Evolutionary conservation across 1,139 yeast genomes (phyloP), one percentile per base, ranked within the genome.

Genomic region (Magnusiomyces tetraspermus): DNA sequence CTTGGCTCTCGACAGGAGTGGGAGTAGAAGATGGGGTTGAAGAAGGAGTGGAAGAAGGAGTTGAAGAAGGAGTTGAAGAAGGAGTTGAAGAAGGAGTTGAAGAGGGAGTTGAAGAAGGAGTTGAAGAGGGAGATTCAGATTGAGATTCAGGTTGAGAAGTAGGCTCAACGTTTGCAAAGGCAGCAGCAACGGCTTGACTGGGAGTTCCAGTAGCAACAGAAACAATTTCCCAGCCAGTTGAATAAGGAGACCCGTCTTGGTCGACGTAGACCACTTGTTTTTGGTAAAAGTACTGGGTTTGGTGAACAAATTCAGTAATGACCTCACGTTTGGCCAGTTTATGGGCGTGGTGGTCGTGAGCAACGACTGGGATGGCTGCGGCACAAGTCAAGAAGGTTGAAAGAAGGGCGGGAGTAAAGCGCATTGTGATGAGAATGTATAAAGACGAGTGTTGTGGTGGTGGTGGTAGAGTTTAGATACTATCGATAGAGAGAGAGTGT

Each of bases 31-130:
- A 33, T 11, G 58, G 42, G 33, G 58, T 37, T 41, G 58, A 41
- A 31, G 55, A 36, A 22, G 46, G 22, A 54, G 64, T 57, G 24
- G 74, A 64, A 52, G 76, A 67, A 48, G 61, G 59, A 54, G 76
- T 75, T 22, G 70, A 69, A 15, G 70, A 67, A 24, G 67, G 62
- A 41, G 66, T 55, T 28, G 73, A 68, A 38, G 72, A 62, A 63
- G 63, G 71, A 45, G 64, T 55, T 37, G 67, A 71, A 52, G 59
- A 61, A 4, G 65, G 59, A 36, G 61, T 52, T 19, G 60, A 62
- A 51, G 62, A 63, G 23, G 60, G 37, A 36, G 57, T 52, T 5
- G 60, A 52, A 26, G 58, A 53, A 43, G 56, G 49, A 37, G 60
- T 57, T 30, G 60, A 55, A 33, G 57, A 46, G 26, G 59, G 53